A percentile compares a stretch with the other conserved stretches of the same genome.
Evolutionary conservation across 2,329 filamentous ascomycete genomes (phyloP).

Genomic region (Aspergillus cejpii): DNA sequence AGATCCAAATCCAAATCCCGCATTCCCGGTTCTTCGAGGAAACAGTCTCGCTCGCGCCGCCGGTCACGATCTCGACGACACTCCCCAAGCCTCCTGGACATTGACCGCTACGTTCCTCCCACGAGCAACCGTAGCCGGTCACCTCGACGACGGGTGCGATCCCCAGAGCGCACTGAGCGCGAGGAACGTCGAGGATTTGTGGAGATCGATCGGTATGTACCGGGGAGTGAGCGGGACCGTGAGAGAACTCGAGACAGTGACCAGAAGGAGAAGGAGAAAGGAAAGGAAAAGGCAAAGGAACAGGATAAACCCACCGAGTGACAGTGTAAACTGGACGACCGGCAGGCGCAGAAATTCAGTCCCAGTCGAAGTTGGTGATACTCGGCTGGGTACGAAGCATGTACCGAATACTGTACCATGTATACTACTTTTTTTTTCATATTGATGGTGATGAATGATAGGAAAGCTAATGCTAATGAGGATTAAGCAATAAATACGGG

Average conservation of each 20-base stretch:
- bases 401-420: not conserved
- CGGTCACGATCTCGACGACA: constrained; percentile 25
- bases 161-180: constrained; percentile 32
- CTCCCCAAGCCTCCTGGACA: constrained; percentile 33
- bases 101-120: constrained; percentile 40
- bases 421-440: not conserved
- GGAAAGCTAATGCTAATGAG: constrained; percentile 6
- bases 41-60: constrained; percentile 31
- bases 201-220: constrained; percentile 44
- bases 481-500: not conserved
- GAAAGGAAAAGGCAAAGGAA: constrained; percentile 9
- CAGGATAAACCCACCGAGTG: constrained; percentile 17
- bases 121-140: constrained; percentile 39
- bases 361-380: not conserved
- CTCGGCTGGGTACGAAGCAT: too few species aligned
- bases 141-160: constrained; percentile 35
- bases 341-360: not conserved
- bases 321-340: constrained; percentile 5
- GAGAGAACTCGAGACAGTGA: constrained; percentile 20
- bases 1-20: constrained; percentile 15
- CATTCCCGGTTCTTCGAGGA: constrained; percentile 15
- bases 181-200: constrained; percentile 29
- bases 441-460: constrained; percentile 12
- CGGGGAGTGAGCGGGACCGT: constrained; percentile 29
- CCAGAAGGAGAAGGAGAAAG: constrained; percentile 13